These are phyloP conservation scores for Penicillium frequentans DNA, from an alignment of 2,329 filamentous ascomycete species.

Conservation along the genomic window DNA sequence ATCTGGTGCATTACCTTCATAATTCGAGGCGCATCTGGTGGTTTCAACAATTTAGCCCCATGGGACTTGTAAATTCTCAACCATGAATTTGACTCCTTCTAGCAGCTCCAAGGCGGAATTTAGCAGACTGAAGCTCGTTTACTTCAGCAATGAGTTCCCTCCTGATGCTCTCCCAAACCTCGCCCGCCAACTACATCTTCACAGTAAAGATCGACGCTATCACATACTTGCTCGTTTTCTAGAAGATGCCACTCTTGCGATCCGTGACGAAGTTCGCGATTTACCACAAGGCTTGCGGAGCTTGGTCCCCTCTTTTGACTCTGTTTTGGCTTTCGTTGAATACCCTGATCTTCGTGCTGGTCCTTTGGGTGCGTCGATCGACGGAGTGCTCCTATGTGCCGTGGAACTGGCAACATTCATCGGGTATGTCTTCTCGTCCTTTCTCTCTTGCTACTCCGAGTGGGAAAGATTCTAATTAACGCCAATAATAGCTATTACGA, in stretches of 20 bases:
- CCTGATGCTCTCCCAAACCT: conserved; percentile 44
- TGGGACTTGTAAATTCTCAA: no score
- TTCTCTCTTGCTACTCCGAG: no score
- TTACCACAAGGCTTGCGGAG: not conserved
- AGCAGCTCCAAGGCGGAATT: no score
- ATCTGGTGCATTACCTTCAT: no score
- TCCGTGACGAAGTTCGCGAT: not conserved
- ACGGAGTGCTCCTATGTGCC: not conserved
- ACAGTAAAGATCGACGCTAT: conserved; percentile 25
- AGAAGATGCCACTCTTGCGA: not conserved
- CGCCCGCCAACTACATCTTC: conserved; percentile 40
- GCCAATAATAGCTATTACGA: not conserved
- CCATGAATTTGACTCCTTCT: no score
- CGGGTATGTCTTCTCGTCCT: not conserved
- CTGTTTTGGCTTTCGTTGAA: not conserved
- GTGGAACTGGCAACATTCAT: conserved; percentile 4
- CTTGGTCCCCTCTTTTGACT: not conserved
- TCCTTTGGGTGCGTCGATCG: not conserved
- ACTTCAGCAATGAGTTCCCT: conserved; percentile 53
- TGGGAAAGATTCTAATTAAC: no score
- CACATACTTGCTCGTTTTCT: not conserved
- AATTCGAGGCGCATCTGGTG: no score
- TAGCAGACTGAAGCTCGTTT: conserved; percentile 30
- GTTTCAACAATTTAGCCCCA: no score
- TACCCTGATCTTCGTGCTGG: not conserved